Evolutionary conservation across 345 rosid genomes (phyloP), one percentile per base, ranked within the genome.

Genomic region (Arabis hirsuta): DNA sequence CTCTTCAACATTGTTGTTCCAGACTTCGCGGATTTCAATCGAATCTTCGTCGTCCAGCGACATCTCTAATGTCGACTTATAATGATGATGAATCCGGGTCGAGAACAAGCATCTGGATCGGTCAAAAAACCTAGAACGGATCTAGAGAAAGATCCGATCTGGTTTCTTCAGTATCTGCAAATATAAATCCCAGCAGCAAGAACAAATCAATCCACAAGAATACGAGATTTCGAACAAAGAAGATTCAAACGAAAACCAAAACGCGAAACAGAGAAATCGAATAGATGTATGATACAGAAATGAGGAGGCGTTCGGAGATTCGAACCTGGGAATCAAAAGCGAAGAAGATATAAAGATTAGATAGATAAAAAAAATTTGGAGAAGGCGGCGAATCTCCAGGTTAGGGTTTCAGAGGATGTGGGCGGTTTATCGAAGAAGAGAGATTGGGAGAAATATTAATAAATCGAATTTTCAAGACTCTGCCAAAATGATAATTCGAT

Each of bases 11-110:
- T 88, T 92, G 16, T 84, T 70, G 57, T 65, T 59, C 96, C 98
- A 92, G 9, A 90, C 98, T 77, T 92, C 85, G 12, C 95, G 92
- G 77, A 92, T 92, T 57, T 79, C 84, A 42, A 92, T 80, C 13
- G 88, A 79, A 63, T 81, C 95, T 16, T 82, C 79, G 76, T 80
- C 76, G 78, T 80, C 66, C 80, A 77, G 55, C 46, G 88, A 82
- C 98, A 92, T 91, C n/a, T n/a, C n/a, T n/a, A n/a, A n/a, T n/a
- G n/a, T n/a, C 43, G 54, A 74, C 7, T 19, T 26, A 24, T 34
- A 16, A 9, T 14, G 22, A 45, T 57, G 61, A 19, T 32, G 43
- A 55, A 32, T 64, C 56, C 13, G 48, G 42, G 38, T 54, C 56
- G n/a, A 72, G 12, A 12, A 27, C 29, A 16, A 41, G 59, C 13